Evolutionary conservation across 441 rosid species (phyloP), one percentile per base, ranked within the genome.

Genomic region (Pelargonium cotyledonis): DNA sequence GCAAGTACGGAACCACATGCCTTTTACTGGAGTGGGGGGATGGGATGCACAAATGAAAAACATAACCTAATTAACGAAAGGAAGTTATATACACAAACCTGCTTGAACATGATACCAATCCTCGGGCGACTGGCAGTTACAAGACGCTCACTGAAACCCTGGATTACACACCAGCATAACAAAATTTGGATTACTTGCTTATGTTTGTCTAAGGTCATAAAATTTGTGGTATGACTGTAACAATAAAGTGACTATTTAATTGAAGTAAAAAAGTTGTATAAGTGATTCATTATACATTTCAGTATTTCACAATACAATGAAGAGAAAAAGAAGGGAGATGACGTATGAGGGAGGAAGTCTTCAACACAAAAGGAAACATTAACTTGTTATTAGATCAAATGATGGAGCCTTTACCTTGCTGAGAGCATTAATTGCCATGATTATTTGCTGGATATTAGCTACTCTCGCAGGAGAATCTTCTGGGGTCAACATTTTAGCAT

Each of bases 391-490:
- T 38, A 6, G 26, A 55, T 16, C 26, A n/a, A 55, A 55, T 1
- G 11, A 55, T 18, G 23, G 23, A 55, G 62, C 9, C 8, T 55
- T 55, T 72, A 94, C 99, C 99, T 94, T 94, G 95, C 99, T 94
- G 74, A 94, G 89, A 70, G 99, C 88, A 83, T 86, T 94, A 40
- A 94, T 88, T 61, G 97, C 95, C 83, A 91, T 77, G 57, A 91
- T 88, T 74, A 86, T 83, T 71, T 81, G 94, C 80, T 91, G 96
- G 67, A 89, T 73, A 68, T 80, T 83, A 10, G 83, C 84, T 70
- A 91, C 72, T 80, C 85, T 89, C 31, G 67, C 75, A 23, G 85
- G 76, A 75, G 82, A 83, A 43, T 90, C 94, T 62, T 87, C 94
- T 1, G 79, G 69, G 74, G 70, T 82, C 64, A 80, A 73, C 16